Evolutionary conservation across 495 filamentous ascomycete species (phyloP), one percentile per base, ranked within the genome.

Genomic region (Poronia punctata): DNA sequence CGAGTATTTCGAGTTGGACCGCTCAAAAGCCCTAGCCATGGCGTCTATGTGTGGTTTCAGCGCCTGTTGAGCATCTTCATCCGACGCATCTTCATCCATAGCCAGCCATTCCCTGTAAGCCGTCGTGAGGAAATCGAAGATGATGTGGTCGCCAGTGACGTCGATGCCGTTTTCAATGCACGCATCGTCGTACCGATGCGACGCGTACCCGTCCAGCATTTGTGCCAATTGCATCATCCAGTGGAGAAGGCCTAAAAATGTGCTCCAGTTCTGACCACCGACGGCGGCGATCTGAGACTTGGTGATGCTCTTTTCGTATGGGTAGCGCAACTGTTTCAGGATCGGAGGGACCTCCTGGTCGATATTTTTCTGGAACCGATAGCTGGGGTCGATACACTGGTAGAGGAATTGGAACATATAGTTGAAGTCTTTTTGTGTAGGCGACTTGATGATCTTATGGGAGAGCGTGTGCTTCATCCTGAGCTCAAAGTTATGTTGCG

Each of bases 351-450:
- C 88, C 57, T 99, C 92, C 12, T 86, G 80, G 60, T 97, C 92
- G 55, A 97, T 94, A 24, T 80, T 81, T 56, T 92, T 93, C 46
- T 83, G 80, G 55, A 97, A 95, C 11, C 81, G 78, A 56, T 97
- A 94, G 40, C 81, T 81, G 0, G 92, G 88, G 56, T 99, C 92
- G 43, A 99, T 87, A 28, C 86, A 83, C 49, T 84, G 84, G 58
- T 99, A 99, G 1, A 99, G 74, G 84, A 88, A 99, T 61, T 96
- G 88, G 60, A 99, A 99, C 63, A 97, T 88, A 50, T 73, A 80
- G 55, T 88, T 86, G 64, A 97, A 99, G 59, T 99, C 92, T 56
- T 97, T 99, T 52, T 95, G 88, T 3, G 89, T 97, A n/a, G 92
- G 93, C 25, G 83, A 88, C 35, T 82, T 86, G 53, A 92, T 76